Base-by-base conservation (phyloP, 805 yeast genomes). In the Candida manassasensis region DNA sequence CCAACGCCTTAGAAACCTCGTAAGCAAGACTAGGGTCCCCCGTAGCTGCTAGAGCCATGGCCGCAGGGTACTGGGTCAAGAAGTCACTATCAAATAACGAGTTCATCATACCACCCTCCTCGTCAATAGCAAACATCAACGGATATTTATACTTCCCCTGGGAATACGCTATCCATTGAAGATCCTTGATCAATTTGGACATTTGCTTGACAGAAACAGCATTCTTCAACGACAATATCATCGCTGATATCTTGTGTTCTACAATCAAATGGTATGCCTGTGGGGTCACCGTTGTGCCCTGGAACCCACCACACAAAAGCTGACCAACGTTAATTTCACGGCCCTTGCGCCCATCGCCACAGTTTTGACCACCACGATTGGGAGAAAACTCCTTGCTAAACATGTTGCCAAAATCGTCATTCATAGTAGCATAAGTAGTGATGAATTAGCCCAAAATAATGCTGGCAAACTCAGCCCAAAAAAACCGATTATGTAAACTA, bases 81-180 rank as follows among this genome's bases (percentile, higher is more conserved):
- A 55, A 59, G 7, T 65, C 64, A 7, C 69, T 64, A 49, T 78
- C 83, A 47, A 71, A 73, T 30, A 78, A 57, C 19, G 77, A 67
- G 52, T 77, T 76, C 53, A 77, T 63, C 77, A 75, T 73, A 2
- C 83, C 83, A 6, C 80, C 77, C 47, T 77, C 84, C 50, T 75
- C 79, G 49, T 78, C 83, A 12, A 78, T 67, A 15, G 78, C 78
- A 43, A 77, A 71, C 48, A 73, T 53, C 16, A 77, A 49, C 0
- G 84, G 84, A 40, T 69, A 60, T 39, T 68, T 59, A 43, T 75
- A 76, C 29, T 69, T 62, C 3, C 73, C 71, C 34, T 63, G 59
- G 11, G 52, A 58, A 36, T 50, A 61, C 0, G 83, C 84, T n/a
- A 76, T 63, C 30, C 57, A 53, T 50, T 77, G 84, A 14, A 77